A percentile compares a stretch with the other conserved stretches of the same genome.
These are phyloP conservation scores for Beauveria bassiana DNA, from an alignment of 2,329 filamentous ascomycete species.

Conservation along the genomic window DNA sequence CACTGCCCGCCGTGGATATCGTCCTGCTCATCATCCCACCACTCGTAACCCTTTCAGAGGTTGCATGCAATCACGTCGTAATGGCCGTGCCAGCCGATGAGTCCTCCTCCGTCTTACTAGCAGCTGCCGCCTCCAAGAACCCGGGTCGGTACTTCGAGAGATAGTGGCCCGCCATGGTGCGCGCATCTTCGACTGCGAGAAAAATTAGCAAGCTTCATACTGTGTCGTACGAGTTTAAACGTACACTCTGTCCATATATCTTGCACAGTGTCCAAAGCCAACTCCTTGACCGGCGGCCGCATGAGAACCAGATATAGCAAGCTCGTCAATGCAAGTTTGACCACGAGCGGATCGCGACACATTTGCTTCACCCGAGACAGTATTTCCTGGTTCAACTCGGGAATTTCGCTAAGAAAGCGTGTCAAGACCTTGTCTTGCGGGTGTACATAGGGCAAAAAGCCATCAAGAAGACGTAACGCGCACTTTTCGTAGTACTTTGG, in stretches of 20 bases:
- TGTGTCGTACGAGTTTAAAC: constrained; percentile 21
- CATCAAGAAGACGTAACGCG: constrained; percentile 74
- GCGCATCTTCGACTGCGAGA: constrained; percentile 50
- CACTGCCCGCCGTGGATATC: neutral
- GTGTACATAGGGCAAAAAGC: constrained; percentile 85
- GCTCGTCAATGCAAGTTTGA: constrained; percentile 55
- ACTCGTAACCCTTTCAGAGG: neutral
- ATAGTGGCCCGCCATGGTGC: constrained; percentile 55
- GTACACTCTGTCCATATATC: constrained; percentile 60
- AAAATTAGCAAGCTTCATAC: neutral
- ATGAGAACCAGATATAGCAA: constrained; percentile 61
- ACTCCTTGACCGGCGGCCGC: constrained; percentile 54
- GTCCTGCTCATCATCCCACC: neutral
- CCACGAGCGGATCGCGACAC: constrained; percentile 58
- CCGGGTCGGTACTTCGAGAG: constrained; percentile 52
- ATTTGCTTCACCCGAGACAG: constrained; percentile 63
- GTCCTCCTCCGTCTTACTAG: neutral
- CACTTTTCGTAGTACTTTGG: constrained; percentile 70
- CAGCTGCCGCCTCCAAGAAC: constrained; percentile 32
- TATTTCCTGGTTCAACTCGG: constrained; percentile 64
- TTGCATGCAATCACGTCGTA: constrained; percentile 17
- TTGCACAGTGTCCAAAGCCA: constrained; percentile 57
- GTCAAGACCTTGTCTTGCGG: constrained; percentile 83
- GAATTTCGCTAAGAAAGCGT: constrained; percentile 85
- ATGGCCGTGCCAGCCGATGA: constrained; percentile 22